These are phyloP conservation scores for Plenodomus lindquistii DNA, from an alignment of 2,329 filamentous ascomycete species.

Conservation along the genomic window DNA sequence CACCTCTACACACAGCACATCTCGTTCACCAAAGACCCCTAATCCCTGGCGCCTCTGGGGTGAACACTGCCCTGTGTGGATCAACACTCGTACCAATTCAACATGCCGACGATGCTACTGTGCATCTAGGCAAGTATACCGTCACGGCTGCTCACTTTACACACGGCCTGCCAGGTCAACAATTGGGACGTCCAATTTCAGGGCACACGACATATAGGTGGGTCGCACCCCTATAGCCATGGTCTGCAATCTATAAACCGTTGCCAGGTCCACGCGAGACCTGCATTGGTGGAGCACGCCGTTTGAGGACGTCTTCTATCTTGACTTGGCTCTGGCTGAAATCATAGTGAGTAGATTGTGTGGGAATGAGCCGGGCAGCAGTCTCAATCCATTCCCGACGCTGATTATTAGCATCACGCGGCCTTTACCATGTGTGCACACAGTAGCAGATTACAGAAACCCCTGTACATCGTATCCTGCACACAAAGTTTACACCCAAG, in stretches of 20 bases:
- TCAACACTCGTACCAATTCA: not conserved
- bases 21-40: no score
- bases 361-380: no score
- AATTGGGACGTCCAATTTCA: conserved; percentile 8
- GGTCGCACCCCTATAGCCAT: conserved; percentile 13
- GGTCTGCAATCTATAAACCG: conserved; percentile 6
- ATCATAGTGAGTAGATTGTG: not conserved
- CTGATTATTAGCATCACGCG: no score
- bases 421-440: no score
- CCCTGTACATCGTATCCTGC: not conserved
- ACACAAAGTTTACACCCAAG: conserved; percentile 7
- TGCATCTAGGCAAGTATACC: not conserved
- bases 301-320: not conserved
- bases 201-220: conserved; percentile 16
- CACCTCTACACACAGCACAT: no score
- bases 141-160: conserved; percentile 1
- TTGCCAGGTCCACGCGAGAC: not conserved
- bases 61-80: not conserved
- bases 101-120: not conserved
- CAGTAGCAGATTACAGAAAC: no score
- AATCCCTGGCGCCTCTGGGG: not conserved
- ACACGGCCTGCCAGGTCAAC: conserved; percentile 4
- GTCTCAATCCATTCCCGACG: no score
- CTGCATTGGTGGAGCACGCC: not conserved
- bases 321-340: not conserved